Evolutionary conservation across 2,329 filamentous ascomycete genomes (phyloP).

Genomic region (Fonsecaea monophora): DNA sequence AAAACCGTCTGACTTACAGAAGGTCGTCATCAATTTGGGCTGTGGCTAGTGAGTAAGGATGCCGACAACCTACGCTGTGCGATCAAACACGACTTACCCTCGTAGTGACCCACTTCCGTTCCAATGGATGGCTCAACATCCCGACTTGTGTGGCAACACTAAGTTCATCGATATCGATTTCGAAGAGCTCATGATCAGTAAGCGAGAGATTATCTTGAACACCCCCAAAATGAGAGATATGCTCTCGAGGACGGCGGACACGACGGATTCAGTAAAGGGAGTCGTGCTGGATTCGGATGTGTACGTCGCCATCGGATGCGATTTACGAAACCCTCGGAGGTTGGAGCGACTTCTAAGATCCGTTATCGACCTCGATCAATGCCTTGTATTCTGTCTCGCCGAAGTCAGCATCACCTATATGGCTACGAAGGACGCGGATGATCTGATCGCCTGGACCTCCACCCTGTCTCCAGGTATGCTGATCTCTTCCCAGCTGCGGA

Average conservation of each 20-base stretch:
- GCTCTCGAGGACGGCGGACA: constrained; percentile 26
- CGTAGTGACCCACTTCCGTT: constrained; percentile 84
- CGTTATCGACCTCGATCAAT: constrained; percentile 64
- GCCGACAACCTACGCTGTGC: background rate
- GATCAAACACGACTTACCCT: constrained; percentile 14
- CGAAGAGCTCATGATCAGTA: constrained; percentile 39
- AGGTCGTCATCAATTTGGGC: constrained; percentile 40
- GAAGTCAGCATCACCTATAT: constrained; percentile 94
- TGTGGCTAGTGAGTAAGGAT: constrained; percentile 41
- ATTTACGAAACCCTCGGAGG: constrained; percentile 67
- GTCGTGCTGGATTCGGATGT: constrained; percentile 37
- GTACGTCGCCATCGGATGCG: constrained; percentile 40
- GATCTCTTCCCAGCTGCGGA: background rate
- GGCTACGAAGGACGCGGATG: constrained; percentile 74
- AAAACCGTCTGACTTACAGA: constrained; percentile 49
- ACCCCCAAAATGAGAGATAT: constrained; percentile 38
- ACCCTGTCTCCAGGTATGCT: constrained; percentile 69
- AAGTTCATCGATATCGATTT: constrained; percentile 41
- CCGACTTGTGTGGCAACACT: constrained; percentile 48
- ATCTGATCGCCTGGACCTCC: constrained; percentile 78
- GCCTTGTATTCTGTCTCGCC: constrained; percentile 77
- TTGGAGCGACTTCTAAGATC: constrained; percentile 66
- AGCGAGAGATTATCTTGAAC: constrained; percentile 39
- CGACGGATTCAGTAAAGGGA: constrained; percentile 13
- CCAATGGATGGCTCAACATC: constrained; percentile 75